Conservation (phyloP, 208 protist genomes). For the Naegleria fowleri region DNA sequence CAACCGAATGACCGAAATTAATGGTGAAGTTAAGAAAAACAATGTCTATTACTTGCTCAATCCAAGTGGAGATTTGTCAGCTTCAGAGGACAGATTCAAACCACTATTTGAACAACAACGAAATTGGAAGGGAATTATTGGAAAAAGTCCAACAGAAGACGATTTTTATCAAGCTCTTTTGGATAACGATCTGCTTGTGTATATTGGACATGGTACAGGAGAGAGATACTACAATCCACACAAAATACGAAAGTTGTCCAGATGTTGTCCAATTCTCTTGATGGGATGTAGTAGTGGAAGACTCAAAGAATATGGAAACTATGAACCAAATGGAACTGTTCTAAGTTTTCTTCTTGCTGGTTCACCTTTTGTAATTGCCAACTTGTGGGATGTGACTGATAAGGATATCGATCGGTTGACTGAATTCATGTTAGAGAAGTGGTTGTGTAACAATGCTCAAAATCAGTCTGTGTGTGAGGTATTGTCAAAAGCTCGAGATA, state of each 20-base stretch:
- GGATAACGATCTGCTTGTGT: conserved; percentile 36
- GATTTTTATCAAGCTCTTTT: conserved; percentile 31
- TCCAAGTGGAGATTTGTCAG: conserved; percentile 6
- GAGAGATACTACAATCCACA: conserved; percentile 30
- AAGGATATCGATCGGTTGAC: conserved; percentile 61
- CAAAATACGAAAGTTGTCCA: not conserved
- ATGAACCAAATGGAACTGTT: conserved; percentile 43
- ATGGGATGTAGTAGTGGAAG: conserved; percentile 58
- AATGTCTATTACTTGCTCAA: not conserved
- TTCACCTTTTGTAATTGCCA: conserved; percentile 58
- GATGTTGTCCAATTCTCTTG: conserved; percentile 44
- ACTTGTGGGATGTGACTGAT: conserved; percentile 77
- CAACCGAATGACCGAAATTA: not conserved
- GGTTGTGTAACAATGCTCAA: conserved; percentile 26
- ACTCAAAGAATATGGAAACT: conserved; percentile 43
- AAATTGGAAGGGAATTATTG: conserved; percentile 42
- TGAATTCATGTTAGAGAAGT: conserved; percentile 46
- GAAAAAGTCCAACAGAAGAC: conserved; percentile 32
- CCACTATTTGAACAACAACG: conserved; percentile 26
- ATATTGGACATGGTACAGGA: conserved; percentile 35
- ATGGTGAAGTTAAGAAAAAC: not conserved
- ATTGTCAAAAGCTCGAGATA: conserved; percentile 40
- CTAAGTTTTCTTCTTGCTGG: conserved; percentile 44
- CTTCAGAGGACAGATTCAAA: conserved; percentile 38
- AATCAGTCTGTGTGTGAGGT: conserved; percentile 28